Conservation (phyloP, 2,329 filamentous ascomycete species). For the Hypocrella siamensis region DNA sequence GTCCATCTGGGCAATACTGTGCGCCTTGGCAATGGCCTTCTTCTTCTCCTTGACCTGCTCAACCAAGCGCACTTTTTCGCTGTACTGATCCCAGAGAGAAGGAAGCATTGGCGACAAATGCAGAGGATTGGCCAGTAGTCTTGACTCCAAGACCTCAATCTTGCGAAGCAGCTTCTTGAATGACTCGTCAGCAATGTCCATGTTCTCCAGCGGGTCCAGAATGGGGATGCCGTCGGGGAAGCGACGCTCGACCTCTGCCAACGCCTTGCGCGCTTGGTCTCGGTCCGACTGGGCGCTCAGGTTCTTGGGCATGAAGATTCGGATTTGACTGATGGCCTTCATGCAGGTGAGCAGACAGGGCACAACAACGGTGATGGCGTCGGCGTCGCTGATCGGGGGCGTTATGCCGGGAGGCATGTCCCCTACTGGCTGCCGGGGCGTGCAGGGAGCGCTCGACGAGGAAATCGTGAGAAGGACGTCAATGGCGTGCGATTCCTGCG, state of each 20-base stretch:
- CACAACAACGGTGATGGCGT: constrained; percentile 28
- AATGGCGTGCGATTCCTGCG: constrained; percentile 67
- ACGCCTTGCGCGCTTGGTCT: constrained; percentile 48
- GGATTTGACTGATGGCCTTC: constrained; percentile 68
- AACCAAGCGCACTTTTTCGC: constrained; percentile 57
- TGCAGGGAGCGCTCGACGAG: constrained; percentile 30
- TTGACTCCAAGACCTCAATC: constrained; percentile 91
- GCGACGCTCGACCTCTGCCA: constrained; percentile 68
- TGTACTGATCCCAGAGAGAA: constrained; percentile 77
- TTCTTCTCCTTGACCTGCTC: constrained; percentile 78
- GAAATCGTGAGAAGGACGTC: constrained; percentile 61
- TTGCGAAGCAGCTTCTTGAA: constrained; percentile 91
- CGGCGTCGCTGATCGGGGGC: constrained; percentile 14
- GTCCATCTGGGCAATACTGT: constrained; percentile 84
- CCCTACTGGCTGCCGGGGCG: constrained; percentile 14
- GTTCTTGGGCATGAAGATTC: constrained; percentile 70
- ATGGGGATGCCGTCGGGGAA: constrained; percentile 87
- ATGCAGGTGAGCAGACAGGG: constrained; percentile 78
- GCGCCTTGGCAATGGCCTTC: constrained; percentile 70
- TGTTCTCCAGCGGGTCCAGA: constrained; percentile 88
- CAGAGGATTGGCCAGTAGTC: constrained; percentile 73
- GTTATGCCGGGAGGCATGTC: constrained; percentile 47
- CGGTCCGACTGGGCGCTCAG: constrained; percentile 51
- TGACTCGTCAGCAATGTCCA: constrained; percentile 80
- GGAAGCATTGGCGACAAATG: constrained; percentile 78